Percentiles rank a stretch among this genome's conserved stretches.
Conservation (phyloP, 2,329 filamentous ascomycete species). For the Penicillium aurantiogriseum region DNA sequence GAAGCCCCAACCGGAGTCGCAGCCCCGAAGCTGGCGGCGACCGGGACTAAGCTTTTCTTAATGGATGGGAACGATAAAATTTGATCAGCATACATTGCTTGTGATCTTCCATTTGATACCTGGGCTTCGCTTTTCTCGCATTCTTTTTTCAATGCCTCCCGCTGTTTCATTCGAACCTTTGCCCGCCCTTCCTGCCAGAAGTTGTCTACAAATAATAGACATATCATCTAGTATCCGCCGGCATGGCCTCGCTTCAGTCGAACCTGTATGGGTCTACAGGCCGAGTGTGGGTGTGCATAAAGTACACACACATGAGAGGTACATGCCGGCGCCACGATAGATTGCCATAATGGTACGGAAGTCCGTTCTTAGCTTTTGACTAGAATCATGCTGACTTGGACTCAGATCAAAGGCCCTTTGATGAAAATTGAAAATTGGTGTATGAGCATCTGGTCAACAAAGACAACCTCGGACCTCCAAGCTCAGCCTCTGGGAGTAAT, state of each 20-base stretch:
- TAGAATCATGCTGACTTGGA: constrained; percentile 18
- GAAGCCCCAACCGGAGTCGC: constrained; percentile 48
- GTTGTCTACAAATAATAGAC: not conserved
- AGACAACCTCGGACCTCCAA: not conserved
- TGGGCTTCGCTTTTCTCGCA: constrained; percentile 8
- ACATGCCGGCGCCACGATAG: constrained; percentile 31
- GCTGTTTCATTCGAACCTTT: constrained; percentile 6
- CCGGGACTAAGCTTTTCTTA: constrained; percentile 28
- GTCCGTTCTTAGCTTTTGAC: not conserved
- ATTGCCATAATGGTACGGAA: constrained; percentile 29
- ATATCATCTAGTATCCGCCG: constrained; percentile 22
- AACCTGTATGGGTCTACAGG: not conserved
- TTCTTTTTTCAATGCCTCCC: constrained; percentile 9
- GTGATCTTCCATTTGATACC: constrained; percentile 14
- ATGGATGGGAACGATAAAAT: constrained; percentile 8
- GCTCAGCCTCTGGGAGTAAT: not conserved
- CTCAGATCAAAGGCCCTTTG: constrained; percentile 17
- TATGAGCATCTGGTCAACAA: constrained; percentile 1
- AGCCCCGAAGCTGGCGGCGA: constrained; percentile 43
- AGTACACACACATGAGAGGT: constrained; percentile 12
- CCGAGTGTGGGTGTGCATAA: not conserved
- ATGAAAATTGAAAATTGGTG: constrained; percentile 4
- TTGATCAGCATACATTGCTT: constrained; percentile 3
- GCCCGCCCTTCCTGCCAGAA: constrained; percentile 9
- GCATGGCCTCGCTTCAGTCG: constrained; percentile 15